Percentiles rank a stretch among this genome's conserved stretches.
Evolutionary conservation across 2,329 filamentous ascomycete genomes (phyloP).

Genomic region (Cryphonectria parasitica): DNA sequence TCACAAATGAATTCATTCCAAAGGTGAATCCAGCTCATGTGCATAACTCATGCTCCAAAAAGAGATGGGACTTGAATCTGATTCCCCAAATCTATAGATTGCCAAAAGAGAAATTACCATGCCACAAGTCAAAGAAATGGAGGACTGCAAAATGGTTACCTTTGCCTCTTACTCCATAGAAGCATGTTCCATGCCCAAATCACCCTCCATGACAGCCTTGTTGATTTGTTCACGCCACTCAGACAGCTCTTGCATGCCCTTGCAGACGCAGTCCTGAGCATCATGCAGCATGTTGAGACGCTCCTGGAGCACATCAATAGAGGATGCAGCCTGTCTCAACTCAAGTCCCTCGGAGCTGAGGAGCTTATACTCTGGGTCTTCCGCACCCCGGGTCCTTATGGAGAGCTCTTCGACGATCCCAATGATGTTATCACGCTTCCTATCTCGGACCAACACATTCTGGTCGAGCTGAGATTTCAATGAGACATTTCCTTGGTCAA

Average conservation of each 20-base stretch:
- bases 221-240: constrained; percentile 16
- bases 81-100: too few species aligned
- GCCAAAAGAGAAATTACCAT: not conserved
- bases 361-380: not conserved
- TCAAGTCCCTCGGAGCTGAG: not conserved
- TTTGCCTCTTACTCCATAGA: not conserved
- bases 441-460: not conserved
- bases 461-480: constrained; percentile 19
- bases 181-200: not conserved
- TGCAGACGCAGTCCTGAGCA: not conserved
- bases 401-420: not conserved
- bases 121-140: not conserved
- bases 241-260: not conserved
- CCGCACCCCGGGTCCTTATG: not conserved
- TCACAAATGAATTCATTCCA: too few species aligned
- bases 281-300: not conserved
- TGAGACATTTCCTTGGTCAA: constrained; percentile 14
- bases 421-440: not conserved
- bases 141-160: not conserved
- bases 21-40: too few species aligned
- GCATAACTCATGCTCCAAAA: too few species aligned
- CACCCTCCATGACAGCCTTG: constrained; percentile 11
- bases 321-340: not conserved
- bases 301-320: not conserved
- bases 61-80: too few species aligned